These are phyloP conservation scores for Thalassiosira ordinaria DNA, from an alignment of 352 stramenopile species.

Conservation along the genomic window DNA sequence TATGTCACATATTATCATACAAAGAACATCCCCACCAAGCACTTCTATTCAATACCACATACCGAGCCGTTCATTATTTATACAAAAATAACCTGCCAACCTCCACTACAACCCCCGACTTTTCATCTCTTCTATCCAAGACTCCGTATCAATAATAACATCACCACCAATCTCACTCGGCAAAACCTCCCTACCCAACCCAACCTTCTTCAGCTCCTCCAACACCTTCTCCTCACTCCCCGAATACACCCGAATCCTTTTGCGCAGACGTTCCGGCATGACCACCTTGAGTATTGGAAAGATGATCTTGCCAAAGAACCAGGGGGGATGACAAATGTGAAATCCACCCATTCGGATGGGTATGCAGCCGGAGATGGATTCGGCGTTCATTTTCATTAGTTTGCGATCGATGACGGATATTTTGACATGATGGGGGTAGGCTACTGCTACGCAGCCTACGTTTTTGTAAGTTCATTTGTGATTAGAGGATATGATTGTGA, in stretches of 20 bases:
- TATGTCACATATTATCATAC: too few relatives aligned
- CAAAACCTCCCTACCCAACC: conserved; percentile 36
- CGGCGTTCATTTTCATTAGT: conserved; percentile 48
- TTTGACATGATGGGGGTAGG: conserved; percentile 47
- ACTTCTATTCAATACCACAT: too few relatives aligned
- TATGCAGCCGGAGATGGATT: conserved; percentile 52
- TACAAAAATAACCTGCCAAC: too few relatives aligned
- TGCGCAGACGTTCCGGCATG: conserved; percentile 46
- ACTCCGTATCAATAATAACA: conserved; percentile 41
- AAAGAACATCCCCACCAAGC: too few relatives aligned
- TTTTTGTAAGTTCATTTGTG: too few relatives aligned
- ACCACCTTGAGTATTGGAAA: conserved; percentile 66
- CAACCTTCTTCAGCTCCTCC: conserved; percentile 45
- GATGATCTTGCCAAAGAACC: conserved; percentile 52
- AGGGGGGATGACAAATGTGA: conserved; percentile 64
- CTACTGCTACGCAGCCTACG: conserved; percentile 56
- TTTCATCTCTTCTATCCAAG: conserved; percentile 34
- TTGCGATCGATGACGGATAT: conserved; percentile 58
- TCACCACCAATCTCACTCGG: conserved; percentile 57
- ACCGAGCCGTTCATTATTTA: too few relatives aligned
- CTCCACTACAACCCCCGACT: background rate
- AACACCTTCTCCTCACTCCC: conserved; percentile 52
- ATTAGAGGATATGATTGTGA: too few relatives aligned
- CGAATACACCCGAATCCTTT: conserved; percentile 47
- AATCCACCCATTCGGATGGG: conserved; percentile 57